Conservation (phyloP, 495 filamentous ascomycete genomes). For the Aspergillus bridgeri region DNA sequence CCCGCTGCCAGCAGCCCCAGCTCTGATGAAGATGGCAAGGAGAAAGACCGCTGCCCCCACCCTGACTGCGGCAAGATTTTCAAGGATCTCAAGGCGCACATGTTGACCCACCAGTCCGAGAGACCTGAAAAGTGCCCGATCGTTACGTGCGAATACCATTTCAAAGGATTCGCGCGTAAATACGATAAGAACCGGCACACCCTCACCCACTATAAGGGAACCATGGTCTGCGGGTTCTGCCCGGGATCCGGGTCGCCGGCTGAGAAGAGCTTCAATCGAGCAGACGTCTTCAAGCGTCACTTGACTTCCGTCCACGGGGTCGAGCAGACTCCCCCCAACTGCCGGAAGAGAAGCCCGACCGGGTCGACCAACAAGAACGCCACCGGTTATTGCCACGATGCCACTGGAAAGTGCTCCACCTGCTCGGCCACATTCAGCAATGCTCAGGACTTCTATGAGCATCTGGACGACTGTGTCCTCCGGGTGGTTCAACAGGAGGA, state of each 20-base stretch:
- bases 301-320: slow-evolving; percentile 90
- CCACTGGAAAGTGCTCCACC: slow-evolving; percentile 93
- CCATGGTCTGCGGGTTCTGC: slow-evolving; percentile 98
- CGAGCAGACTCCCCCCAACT: slow-evolving; percentile 93
- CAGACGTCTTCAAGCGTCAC: slow-evolving; percentile 98
- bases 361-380: slow-evolving; percentile 50
- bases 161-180: slow-evolving; percentile 93
- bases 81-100: slow-evolving; percentile 92
- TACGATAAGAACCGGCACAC: slow-evolving; percentile 99
- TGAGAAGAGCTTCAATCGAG: slow-evolving; percentile 98
- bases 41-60: slow-evolving; percentile 74
- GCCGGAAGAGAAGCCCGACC: slow-evolving; percentile 74
- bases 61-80: slow-evolving; percentile 87
- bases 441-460: slow-evolving; percentile 98
- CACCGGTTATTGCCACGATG: slow-evolving; percentile 63
- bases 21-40: slow-evolving; percentile 58
- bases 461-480: slow-evolving; percentile 97
- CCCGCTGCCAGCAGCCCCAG: slow-evolving; percentile 50
- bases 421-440: slow-evolving; percentile 88
- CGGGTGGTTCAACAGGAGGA: slow-evolving; percentile 97
- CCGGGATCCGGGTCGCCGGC: slow-evolving; percentile 86
- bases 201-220: slow-evolving; percentile 97
- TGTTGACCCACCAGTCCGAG: slow-evolving; percentile 93
- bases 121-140: slow-evolving; percentile 97
- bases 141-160: slow-evolving; percentile 87